A percentile compares a stretch with the other conserved stretches of the same genome.
Evolutionary conservation across 2,329 filamentous ascomycete genomes (phyloP).

Genomic region (Celoporthe dispersa): DNA sequence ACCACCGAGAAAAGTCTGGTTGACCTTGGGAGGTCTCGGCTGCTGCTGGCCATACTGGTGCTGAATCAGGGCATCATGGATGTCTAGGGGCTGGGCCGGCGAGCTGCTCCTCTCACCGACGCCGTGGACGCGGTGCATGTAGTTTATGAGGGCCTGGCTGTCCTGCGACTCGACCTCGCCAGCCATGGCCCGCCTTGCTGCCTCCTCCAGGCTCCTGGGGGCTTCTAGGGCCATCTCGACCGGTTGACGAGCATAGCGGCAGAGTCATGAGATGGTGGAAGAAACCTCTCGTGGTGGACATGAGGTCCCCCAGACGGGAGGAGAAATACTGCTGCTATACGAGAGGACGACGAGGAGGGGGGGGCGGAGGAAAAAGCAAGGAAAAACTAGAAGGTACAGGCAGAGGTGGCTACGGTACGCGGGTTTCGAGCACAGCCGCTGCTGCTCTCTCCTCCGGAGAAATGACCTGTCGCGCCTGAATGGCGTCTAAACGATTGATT

Average conservation of each 20-base stretch:
- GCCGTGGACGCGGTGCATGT: slow-evolving; percentile 45
- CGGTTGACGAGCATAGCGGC: slow-evolving; percentile 24
- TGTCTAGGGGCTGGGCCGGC: slow-evolving; percentile 14
- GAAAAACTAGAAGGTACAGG: background rate
- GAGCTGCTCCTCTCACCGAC: slow-evolving; percentile 34
- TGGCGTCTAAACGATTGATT: background rate
- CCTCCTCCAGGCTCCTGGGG: slow-evolving; percentile 36
- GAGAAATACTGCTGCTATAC: no score
- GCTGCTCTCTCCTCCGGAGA: background rate
- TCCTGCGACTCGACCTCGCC: slow-evolving; percentile 48
- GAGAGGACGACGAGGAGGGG: background rate
- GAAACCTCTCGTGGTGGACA: no score
- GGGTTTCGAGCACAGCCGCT: background rate
- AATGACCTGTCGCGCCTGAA: background rate
- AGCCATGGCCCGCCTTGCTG: slow-evolving; percentile 36
- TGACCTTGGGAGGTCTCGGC: slow-evolving; percentile 21
- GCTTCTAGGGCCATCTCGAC: slow-evolving; percentile 26
- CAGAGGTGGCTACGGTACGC: background rate
- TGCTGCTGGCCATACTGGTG: slow-evolving; percentile 7
- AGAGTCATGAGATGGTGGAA: slow-evolving; percentile 3
- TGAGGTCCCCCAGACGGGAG: no score
- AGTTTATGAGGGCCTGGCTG: slow-evolving; percentile 47
- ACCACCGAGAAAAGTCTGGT: slow-evolving; percentile 15
- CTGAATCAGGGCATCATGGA: background rate
- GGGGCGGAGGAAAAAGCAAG: background rate